These are phyloP conservation scores for Vaccinium corymbosum DNA, from an alignment of 148 eudicot genomes.

Conservation along the genomic window DNA sequence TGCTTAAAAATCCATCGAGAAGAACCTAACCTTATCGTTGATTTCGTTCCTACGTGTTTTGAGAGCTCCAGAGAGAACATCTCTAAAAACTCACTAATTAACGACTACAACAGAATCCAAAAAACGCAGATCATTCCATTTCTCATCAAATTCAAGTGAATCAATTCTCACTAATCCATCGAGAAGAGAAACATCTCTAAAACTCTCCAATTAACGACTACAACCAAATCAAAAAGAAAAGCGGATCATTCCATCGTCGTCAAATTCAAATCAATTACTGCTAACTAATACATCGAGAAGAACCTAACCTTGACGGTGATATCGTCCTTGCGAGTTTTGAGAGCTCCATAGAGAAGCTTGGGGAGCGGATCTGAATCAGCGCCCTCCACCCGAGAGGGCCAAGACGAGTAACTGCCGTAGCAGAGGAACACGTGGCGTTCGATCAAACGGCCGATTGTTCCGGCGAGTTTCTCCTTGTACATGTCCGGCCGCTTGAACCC, in stretches of 20 bases:
- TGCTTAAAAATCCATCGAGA: not conserved
- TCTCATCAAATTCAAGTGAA: not conserved
- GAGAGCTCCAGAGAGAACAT: constrained; percentile 39
- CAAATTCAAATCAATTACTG: not conserved
- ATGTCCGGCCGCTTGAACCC: constrained; percentile 76
- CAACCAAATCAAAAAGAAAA: not conserved
- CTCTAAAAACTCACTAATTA: too few species aligned
- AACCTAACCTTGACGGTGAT: constrained; percentile 36
- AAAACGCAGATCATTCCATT: not conserved
- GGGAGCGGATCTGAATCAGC: constrained; percentile 75
- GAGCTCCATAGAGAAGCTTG: constrained; percentile 45
- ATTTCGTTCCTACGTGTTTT: constrained; percentile 58
- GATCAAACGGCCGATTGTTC: constrained; percentile 48
- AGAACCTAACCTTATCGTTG: constrained; percentile 30
- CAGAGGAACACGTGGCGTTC: constrained; percentile 78
- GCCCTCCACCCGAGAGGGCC: constrained; percentile 69
- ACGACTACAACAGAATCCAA: not conserved
- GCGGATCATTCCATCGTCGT: not conserved
- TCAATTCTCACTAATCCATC: too few species aligned
- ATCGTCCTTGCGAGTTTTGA: constrained; percentile 61
- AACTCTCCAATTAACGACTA: not conserved
- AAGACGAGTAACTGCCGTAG: constrained; percentile 45
- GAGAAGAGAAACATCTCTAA: constrained; percentile 22
- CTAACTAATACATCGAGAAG: not conserved
- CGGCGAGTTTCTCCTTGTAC: constrained; percentile 42